These are phyloP conservation scores for Aureobasidium musti DNA, from an alignment of 2,329 filamentous ascomycete species.

Conservation along the genomic window DNA sequence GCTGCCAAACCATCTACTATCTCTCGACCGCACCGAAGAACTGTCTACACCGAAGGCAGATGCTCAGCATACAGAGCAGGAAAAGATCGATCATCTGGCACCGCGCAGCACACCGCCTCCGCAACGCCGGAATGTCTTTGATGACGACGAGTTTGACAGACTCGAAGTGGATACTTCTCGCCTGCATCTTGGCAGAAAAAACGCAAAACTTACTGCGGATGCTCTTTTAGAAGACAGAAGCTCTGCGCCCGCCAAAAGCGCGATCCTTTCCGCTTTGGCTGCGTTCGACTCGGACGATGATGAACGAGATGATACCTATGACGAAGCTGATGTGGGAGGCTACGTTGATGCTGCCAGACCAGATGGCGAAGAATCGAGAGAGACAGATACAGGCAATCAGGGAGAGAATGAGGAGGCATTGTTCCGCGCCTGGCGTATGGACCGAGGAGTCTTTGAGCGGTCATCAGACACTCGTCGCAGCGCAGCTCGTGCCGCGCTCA, in stretches of 20 bases:
- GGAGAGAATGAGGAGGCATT: constrained; percentile 66
- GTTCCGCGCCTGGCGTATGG: constrained; percentile 69
- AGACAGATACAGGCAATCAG: constrained; percentile 50
- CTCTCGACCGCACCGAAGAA: constrained; percentile 64
- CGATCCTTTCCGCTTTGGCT: constrained; percentile 83
- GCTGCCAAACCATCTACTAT: constrained; percentile 67
- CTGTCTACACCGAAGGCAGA: constrained; percentile 48
- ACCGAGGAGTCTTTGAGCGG: constrained; percentile 67
- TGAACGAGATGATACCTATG: constrained; percentile 95
- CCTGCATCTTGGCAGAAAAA: constrained; percentile 76
- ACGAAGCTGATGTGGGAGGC: constrained; percentile 86
- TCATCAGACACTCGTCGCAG: constrained; percentile 70
- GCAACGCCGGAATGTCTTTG: constrained; percentile 71
- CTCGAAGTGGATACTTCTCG: constrained; percentile 66
- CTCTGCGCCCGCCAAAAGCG: constrained; percentile 72
- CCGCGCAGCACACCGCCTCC: constrained; percentile 60
- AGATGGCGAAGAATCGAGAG: constrained; percentile 51
- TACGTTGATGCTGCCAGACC: constrained; percentile 67
- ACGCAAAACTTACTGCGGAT: constrained; percentile 67
- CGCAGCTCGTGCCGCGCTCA: constrained; percentile 63
- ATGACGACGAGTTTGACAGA: constrained; percentile 76
- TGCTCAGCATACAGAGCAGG: constrained; percentile 28
- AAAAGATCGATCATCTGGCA: constrained; percentile 48
- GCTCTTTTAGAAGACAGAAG: constrained; percentile 67
- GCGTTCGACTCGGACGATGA: constrained; percentile 93